Base-by-base conservation (phyloP, 176 grass and related monocot species). In the Oryza australiensis region DNA sequence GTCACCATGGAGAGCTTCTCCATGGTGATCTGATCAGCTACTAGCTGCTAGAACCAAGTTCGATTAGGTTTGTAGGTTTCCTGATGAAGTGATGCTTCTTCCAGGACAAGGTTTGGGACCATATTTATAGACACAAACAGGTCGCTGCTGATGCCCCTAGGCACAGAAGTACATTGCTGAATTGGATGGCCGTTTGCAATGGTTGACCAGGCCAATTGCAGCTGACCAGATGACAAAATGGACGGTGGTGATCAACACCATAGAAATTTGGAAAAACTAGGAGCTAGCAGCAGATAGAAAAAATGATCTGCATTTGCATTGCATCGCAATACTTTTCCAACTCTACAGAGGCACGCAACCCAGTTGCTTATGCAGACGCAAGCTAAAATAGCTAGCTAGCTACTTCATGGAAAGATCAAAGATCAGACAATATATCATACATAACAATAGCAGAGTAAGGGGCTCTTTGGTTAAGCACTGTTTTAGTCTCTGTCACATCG, bases 1-100 rank as follows among this genome's bases (percentile, higher is more conserved):
- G 71, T 71, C 5, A 60, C 42, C 81, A 75, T 29, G 81, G 81
- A 38, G 30, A 75, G 62, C 42, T 53, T 83, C 59, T 4, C 70
- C 81, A 83, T 74, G 70, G 4, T 1, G 15, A 18, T 20, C 16
- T 20, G 16, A 18, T 22, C 5, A 59, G 22, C 20, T 23, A 0
- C 4, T 20, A n/a, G 22, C 20, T 2, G 5, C 1, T 9, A n/a
- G 1, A 59, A 9, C 53, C 22, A 9, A 33, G 37, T 33, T 43
- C 0, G 10, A 7, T 23, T 23, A 2, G 15, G 1, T 5, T 0
- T 27, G 10, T 15, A 12, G 12, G 26, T 64, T 20, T 64, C 11
- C 1, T 42, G 34, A 40, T 10, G 43, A 51, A 1, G 9, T 12
- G 71, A 51, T 73, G 71, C 45, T 73, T 29, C 68, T 29, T 3